Base-by-base conservation (phyloP, 306 rosid species). In the Lathyrus oleraceus region DNA sequence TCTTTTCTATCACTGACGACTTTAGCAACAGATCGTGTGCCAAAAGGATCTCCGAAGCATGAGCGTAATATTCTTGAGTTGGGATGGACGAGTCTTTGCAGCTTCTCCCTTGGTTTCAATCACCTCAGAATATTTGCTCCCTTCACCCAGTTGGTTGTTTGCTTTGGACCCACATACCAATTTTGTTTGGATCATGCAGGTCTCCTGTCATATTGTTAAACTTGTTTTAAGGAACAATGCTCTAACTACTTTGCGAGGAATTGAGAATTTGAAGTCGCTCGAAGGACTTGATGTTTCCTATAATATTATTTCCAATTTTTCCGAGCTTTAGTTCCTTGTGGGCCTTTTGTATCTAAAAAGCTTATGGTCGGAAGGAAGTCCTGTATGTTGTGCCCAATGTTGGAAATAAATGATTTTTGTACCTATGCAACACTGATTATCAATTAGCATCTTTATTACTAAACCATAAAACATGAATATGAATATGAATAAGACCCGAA, bases 211-310 rank as follows among this genome's bases (percentile, higher is more conserved):
- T 65, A 78, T 90, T 79, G 84, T 82, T 84, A 94, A 94, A 88
- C 96, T 94, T 72, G 98, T 94, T 81, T 82, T 94, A 92, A 87
- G 98, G 89, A 94, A 91, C 95, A 94, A 94, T 87, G 98, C 98
- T 77, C 85, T 94, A 68, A 84, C 97, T 75, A 80, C 97, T 51
- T 82, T 94, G 89, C 87, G 79, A 62, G 98, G 98, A 83, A 90
- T 94, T 90, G 97, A 94, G 91, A 88, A 84, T 80, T 87, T 94
- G 96, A 94, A 86, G 97, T 90, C 92, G 36, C 97, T 94, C 54
- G 97, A 94, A 88, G 98, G 85, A 77, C 97, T 94, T 84, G 98
- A 94, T 72, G 89, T 87, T 86, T 94, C 98, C 91, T 88, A 88
- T 97, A 94, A 94, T 72, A 84, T 94, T 70, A 86, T 94, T 85